Conservation (phyloP, 1,284 basidiomycete genomes). For the Boletus smithii region DNA sequence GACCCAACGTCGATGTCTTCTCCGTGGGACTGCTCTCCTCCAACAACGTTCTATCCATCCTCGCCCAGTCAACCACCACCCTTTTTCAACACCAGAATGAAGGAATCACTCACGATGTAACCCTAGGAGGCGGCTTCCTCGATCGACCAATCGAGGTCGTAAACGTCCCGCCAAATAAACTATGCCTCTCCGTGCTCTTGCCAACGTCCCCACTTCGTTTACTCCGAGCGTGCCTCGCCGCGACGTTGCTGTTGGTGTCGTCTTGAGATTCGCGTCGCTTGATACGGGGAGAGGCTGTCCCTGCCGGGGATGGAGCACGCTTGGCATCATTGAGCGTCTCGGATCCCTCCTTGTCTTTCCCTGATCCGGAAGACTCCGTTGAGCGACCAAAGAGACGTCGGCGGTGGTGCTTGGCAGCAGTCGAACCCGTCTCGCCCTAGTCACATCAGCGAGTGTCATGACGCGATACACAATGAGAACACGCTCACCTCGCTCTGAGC, state of each 20-base stretch:
- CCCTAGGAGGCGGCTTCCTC: conserved; percentile 78
- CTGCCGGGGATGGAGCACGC: conserved; percentile 15
- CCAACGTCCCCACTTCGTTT: conserved; percentile 53
- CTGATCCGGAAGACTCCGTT: conserved; percentile 41
- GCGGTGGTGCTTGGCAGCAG: conserved; percentile 37
- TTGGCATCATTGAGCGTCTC: conserved; percentile 25
- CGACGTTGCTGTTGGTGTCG: conserved; percentile 28
- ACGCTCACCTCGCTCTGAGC: conserved; percentile 64
- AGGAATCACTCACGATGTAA: conserved; percentile 46
- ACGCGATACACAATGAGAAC: conserved; percentile 2
- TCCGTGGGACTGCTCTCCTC: conserved; percentile 29
- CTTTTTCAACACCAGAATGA: conserved; percentile 1
- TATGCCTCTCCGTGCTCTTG: conserved; percentile 58
- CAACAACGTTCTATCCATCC: conserved; percentile 24
- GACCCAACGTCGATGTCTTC: conserved; percentile 41
- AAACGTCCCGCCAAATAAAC: conserved; percentile 72
- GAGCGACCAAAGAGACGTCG: conserved; percentile 61
- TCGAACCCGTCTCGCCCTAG: conserved; percentile 43
- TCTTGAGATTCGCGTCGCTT: conserved; percentile 26
- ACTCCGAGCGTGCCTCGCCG: conserved; percentile 42
- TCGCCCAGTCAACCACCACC: background rate
- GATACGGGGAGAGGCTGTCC: conserved; percentile 18
- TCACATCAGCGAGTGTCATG: conserved; percentile 1
- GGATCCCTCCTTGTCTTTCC: conserved; percentile 38
- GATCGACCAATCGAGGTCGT: conserved; percentile 55